Evolutionary conservation across 208 protist genomes (phyloP).

Genomic region (Lotmaria passim): DNA sequence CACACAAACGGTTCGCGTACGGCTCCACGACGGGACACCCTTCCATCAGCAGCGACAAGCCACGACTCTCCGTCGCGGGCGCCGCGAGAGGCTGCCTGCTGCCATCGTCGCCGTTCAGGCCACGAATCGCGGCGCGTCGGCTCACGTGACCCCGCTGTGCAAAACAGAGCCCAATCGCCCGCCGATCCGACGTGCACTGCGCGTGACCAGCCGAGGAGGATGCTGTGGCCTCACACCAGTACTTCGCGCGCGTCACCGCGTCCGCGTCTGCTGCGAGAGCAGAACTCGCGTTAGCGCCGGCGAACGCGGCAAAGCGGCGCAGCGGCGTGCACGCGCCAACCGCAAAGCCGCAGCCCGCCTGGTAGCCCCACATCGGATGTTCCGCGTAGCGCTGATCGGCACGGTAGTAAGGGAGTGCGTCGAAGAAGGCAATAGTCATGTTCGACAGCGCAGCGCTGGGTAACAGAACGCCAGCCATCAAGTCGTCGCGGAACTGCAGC

Average conservation of each 20-base stretch:
- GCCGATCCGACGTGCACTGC: constrained; percentile 49
- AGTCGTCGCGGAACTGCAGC: constrained; percentile 60
- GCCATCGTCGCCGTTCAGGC: background rate
- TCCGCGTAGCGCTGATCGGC: constrained; percentile 33
- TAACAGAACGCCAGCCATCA: constrained; percentile 70
- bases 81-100: background rate
- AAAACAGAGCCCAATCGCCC: constrained; percentile 46
- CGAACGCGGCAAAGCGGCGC: constrained; percentile 6
- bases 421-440: constrained; percentile 72
- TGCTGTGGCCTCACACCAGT: constrained; percentile 30
- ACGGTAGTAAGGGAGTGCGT: constrained; percentile 68
- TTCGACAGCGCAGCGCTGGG: constrained; percentile 40
- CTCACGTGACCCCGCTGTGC: background rate
- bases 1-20: constrained; percentile 38
- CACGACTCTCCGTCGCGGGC: constrained; percentile 1
- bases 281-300: background rate
- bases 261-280: background rate
- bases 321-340: constrained; percentile 6
- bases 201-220: constrained; percentile 8
- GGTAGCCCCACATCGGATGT: constrained; percentile 40
- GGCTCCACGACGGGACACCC: constrained; percentile 55
- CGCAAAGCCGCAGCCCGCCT: constrained; percentile 51
- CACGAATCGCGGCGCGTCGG: too few relatives aligned
- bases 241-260: constrained; percentile 13
- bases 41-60: constrained; percentile 47